A percentile compares a stretch with the other conserved stretches of the same genome.
Conservation (phyloP, 305 asterid species). For the Striga hermonthica region DNA sequence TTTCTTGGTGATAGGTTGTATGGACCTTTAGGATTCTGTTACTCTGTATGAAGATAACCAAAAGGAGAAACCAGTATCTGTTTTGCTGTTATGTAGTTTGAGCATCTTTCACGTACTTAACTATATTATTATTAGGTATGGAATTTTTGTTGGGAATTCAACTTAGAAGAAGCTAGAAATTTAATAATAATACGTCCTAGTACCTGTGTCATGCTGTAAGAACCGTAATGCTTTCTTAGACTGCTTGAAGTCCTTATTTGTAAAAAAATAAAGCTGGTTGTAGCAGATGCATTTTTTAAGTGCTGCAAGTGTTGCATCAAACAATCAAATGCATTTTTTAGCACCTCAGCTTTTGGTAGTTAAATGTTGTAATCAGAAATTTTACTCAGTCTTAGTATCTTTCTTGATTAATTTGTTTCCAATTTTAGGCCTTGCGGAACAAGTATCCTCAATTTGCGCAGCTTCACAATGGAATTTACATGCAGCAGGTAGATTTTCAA, state of each 20-base stretch:
- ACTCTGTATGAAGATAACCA: slow-evolving; percentile 1
- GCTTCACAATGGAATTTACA: slow-evolving; percentile 87
- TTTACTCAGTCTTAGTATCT: background rate
- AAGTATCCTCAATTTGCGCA: slow-evolving; percentile 99
- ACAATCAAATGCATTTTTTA: slow-evolving; percentile 25
- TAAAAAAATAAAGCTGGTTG: background rate
- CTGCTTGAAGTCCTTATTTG: slow-evolving; percentile 15
- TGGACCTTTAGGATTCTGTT: slow-evolving; percentile 21
- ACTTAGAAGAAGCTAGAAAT: background rate
- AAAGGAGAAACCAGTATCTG: slow-evolving; percentile 5
- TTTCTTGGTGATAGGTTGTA: slow-evolving; percentile 13
- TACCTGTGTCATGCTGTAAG: background rate
- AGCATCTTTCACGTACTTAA: slow-evolving; percentile 15
- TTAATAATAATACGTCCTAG: background rate
- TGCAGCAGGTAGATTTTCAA: slow-evolving; percentile 78
- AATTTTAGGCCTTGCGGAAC: slow-evolving; percentile 66
- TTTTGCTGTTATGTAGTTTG: background rate
- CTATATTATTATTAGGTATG: slow-evolving; percentile 5
- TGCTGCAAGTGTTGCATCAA: slow-evolving; percentile 3
- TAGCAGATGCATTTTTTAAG: background rate
- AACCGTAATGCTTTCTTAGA: background rate
- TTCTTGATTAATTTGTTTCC: slow-evolving; percentile 9
- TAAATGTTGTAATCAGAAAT: slow-evolving; percentile 1
- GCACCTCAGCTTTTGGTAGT: slow-evolving; percentile 3
- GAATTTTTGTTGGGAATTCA: slow-evolving; percentile 11